A percentile compares a stretch with the other conserved stretches of the same genome.
These are phyloP conservation scores for Magnaporthiopsis rhizophila DNA, from an alignment of 2,329 filamentous ascomycete species.

Conservation along the genomic window DNA sequence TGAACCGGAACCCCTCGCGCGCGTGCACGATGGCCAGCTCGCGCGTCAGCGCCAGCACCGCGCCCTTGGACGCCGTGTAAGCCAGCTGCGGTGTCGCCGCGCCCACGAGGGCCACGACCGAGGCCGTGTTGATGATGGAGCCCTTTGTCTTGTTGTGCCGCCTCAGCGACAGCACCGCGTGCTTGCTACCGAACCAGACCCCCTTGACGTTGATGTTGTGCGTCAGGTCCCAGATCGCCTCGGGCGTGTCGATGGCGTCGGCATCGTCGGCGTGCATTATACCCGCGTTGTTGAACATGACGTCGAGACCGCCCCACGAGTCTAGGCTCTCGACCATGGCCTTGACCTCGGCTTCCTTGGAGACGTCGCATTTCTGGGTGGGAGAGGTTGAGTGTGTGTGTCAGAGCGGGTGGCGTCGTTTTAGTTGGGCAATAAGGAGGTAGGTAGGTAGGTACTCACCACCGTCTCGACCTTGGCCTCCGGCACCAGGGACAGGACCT, in stretches of 20 bases:
- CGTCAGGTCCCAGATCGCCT: slow-evolving; percentile 90
- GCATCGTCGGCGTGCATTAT: slow-evolving; percentile 87
- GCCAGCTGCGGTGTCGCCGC: slow-evolving; percentile 83
- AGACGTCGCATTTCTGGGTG: slow-evolving; percentile 59
- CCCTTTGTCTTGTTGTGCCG: slow-evolving; percentile 70
- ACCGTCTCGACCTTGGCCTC: slow-evolving; percentile 52
- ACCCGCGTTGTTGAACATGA: slow-evolving; percentile 96
- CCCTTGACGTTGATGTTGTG: slow-evolving; percentile 96
- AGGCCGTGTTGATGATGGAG: slow-evolving; percentile 88
- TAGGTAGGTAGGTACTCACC: slow-evolving; percentile 23
- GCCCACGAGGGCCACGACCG: slow-evolving; percentile 79
- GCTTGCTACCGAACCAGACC: slow-evolving; percentile 94
- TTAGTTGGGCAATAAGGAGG: background rate
- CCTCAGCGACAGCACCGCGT: slow-evolving; percentile 75
- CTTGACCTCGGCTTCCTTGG: slow-evolving; percentile 72
- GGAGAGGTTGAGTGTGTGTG: background rate
- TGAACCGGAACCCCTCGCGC: slow-evolving; percentile 82
- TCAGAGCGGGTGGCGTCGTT: background rate
- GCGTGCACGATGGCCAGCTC: slow-evolving; percentile 91
- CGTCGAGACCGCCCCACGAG: slow-evolving; percentile 76
- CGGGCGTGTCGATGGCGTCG: slow-evolving; percentile 74
- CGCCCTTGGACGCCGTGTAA: slow-evolving; percentile 91
- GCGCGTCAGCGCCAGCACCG: slow-evolving; percentile 80
- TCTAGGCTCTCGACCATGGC: slow-evolving; percentile 69
- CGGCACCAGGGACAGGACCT: slow-evolving; percentile 66